Base-by-base conservation (phyloP, 1,139 yeast genomes). In the Blastobotrys aristatus region DNA sequence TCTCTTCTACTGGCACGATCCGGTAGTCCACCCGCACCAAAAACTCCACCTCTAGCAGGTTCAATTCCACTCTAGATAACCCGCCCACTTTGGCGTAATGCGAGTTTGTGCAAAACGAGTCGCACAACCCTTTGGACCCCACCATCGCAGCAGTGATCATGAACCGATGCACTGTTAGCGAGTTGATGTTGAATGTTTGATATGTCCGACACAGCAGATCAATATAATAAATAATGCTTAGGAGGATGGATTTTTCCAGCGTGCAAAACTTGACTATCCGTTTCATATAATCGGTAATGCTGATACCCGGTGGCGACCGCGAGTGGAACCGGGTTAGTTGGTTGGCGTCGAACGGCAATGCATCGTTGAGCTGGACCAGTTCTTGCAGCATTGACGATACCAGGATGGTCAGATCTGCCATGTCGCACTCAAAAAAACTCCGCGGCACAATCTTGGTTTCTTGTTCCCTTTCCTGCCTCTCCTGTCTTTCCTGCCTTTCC, bases 81-180 rank as follows among this genome's bases (percentile, higher is more conserved):
- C 98, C 98, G 1, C 98, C 98, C 17, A 92, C 97, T 63, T 86
- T 85, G 10, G 97, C 96, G 63, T 92, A 92, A 65, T 90, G 97
- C 33, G 84, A 78, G 64, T 90, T 92, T 4, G 97, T 89, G 65
- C 95, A 90, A 64, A 92, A 92, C 39, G 90, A 84, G 66, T 92
- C 98, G 64, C 96, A 94, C 58, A 92, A 74, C 2, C 96, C 95
- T 65, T 92, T 92, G 54, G 92, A 84, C 1, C 95, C 95, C 4
- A 90, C 80, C 62, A 94, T 86, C 0, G 96, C 89, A 0, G 96
- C 95, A 0, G 96, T 90, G 45, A 92, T 73, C 48, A 92, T 69
- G 61, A 89, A 92, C 51, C 98, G 75, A 65, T 92, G 98, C 3
- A 90, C 96, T 0, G 98, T 92, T 66, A 94, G 77, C 1, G 96